Conservation (phyloP, 2,329 filamentous ascomycete genomes). For the Nigrospora osmanthi region DNA sequence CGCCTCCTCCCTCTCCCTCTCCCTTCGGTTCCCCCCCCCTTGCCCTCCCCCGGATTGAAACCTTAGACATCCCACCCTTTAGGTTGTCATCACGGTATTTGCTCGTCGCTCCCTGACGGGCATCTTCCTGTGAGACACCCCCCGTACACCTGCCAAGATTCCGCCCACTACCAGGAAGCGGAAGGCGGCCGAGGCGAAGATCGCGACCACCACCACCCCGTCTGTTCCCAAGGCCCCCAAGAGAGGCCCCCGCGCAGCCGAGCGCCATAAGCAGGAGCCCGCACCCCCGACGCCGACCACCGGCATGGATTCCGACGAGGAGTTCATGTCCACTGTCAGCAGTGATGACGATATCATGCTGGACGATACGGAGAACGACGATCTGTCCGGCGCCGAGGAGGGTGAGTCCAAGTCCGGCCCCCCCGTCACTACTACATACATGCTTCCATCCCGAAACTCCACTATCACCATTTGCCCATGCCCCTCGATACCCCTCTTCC, state of each 20-base stretch:
- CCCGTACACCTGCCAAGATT: constrained; percentile 39
- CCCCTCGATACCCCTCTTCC: too few species aligned
- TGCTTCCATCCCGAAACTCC: too few species aligned
- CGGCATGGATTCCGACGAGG: constrained; percentile 91
- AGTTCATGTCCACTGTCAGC: constrained; percentile 78
- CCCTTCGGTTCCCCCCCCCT: background rate
- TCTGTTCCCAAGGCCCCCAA: constrained; percentile 9
- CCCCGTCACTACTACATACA: too few species aligned
- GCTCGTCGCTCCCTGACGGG: constrained; percentile 4
- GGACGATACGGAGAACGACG: constrained; percentile 70
- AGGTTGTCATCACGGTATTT: constrained; percentile 2
- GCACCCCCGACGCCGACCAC: constrained; percentile 54
- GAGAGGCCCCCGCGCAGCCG: constrained; percentile 14
- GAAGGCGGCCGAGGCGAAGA: constrained; percentile 59
- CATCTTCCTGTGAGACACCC: constrained; percentile 12
- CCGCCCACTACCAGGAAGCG: constrained; percentile 51
- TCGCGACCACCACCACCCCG: constrained; percentile 24
- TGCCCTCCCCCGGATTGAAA: background rate
- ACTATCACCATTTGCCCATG: too few species aligned
- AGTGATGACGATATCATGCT: constrained; percentile 69
- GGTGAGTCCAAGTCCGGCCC: constrained; percentile 1
- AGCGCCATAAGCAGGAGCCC: constrained; percentile 19
- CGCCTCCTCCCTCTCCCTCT: background rate
- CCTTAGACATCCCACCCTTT: background rate
- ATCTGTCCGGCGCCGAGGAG: constrained; percentile 47